Base-by-base conservation (phyloP, 208 protist genomes). In the Acanthamoeba triangularis region DNA sequence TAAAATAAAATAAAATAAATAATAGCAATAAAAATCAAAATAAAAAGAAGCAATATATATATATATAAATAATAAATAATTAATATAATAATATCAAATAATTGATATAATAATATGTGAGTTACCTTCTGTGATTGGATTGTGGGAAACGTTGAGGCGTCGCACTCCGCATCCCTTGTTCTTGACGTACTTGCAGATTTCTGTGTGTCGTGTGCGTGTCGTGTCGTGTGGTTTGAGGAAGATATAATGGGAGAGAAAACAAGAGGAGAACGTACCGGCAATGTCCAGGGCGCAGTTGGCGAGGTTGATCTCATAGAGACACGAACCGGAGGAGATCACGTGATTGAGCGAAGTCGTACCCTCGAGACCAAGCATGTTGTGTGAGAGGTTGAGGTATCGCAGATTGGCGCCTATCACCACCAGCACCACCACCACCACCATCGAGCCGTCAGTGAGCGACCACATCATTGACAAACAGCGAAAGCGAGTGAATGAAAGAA, bases 321-420 rank as follows among this genome's bases (percentile, higher is more conserved):
- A 72, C 63, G 63, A 72, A 28, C 63, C 63, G 63, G 63, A 72
- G 63, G 63, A 72, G 63, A 72, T 72, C 63, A 72, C 63, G 63
- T 72, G 63, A 35, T 72, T 72, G 63, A 72, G 63, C 10, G 63
- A 72, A 5, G 63, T 18, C 63, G 63, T 72, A 1, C 63, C 63
- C 63, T 72, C 63, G 13, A 35, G n/a, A 4, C 63, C 63, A 0
- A 72, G 63, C 63, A 35, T 20, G 63, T 72, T 72, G 63, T 72
- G 63, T 0, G 63, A 72, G n/a, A 72, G 63, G n/a, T 72, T 35
- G 63, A 72, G 63, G n/a, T 72, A 35, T 35, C 63, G 63, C 63
- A 72, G 63, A 16, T 72, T 72, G 63, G 63, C 63, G 30, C 63
- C 63, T 72, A 28, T 30, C 20, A n/a, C 20, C 14, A 3, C 20